These are phyloP conservation scores for Fusarium redolens DNA, from an alignment of 2,329 filamentous ascomycete species.

Conservation along the genomic window DNA sequence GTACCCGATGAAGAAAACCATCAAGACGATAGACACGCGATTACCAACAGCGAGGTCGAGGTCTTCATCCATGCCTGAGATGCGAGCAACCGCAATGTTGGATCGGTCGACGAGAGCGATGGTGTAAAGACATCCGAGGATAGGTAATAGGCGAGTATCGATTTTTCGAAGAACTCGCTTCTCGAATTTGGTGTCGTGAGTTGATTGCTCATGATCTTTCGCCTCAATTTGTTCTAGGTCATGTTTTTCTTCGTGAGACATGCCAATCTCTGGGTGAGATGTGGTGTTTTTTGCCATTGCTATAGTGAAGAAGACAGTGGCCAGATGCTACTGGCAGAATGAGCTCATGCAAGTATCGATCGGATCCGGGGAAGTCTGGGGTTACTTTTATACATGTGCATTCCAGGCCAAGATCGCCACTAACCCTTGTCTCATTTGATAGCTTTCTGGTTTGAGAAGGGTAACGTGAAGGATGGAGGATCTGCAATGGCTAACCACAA, in stretches of 20 bases:
- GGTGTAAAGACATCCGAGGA: conserved; percentile 29
- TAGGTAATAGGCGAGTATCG: conserved; percentile 19
- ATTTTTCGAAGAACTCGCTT: conserved; percentile 26
- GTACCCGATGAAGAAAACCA: conserved; percentile 37
- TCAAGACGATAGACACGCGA: conserved; percentile 11
- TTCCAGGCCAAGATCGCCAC: background rate
- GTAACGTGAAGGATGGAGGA: background rate
- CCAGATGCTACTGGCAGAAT: background rate
- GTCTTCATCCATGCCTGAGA: conserved; percentile 32
- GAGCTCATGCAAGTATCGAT: background rate
- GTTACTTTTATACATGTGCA: background rate
- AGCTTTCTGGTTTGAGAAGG: background rate
- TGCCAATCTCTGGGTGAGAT: background rate
- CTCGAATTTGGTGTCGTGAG: conserved; percentile 20
- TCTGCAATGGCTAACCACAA: background rate
- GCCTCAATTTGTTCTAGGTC: conserved; percentile 1
- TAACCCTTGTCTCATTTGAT: background rate
- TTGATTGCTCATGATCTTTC: background rate
- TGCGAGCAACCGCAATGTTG: conserved; percentile 29
- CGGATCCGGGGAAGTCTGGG: background rate
- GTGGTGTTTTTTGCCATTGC: background rate
- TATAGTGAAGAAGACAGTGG: background rate
- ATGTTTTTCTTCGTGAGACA: conserved; percentile 9
- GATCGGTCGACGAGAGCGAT: conserved; percentile 32
- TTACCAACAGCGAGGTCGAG: conserved; percentile 14